Evolutionary conservation across 768 basidiomycete genomes (phyloP).

Genomic region (Mycena chlorophos): DNA sequence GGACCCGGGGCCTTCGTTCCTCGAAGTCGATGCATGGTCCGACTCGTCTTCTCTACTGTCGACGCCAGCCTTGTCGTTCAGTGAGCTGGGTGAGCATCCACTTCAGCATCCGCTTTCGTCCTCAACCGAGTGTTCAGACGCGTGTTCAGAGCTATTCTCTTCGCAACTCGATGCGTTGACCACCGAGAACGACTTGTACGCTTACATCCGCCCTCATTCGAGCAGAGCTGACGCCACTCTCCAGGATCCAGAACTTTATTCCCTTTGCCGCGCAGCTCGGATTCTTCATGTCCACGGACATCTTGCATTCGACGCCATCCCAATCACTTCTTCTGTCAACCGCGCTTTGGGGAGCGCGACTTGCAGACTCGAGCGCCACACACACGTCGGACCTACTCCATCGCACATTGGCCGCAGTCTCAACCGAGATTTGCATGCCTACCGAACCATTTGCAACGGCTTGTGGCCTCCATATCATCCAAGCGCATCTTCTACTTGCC

Average conservation of each 20-base stretch:
- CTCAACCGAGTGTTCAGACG: not conserved
- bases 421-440: not conserved
- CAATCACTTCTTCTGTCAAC: conserved; percentile 6
- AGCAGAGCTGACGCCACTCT: no score
- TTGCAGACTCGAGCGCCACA: not conserved
- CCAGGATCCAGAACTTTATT: conserved; percentile 7
- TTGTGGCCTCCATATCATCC: conserved; percentile 3
- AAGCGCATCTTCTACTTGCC: conserved; percentile 11
- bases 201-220: not conserved
- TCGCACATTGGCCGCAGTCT: conserved; percentile 1
- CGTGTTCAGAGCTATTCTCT: not conserved
- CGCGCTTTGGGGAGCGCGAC: conserved; percentile 10
- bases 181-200: not conserved
- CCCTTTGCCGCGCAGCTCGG: conserved; percentile 1
- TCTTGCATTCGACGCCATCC: not conserved
- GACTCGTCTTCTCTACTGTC: not conserved
- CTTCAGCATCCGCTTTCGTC: not conserved
- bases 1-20: not conserved
- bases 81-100: not conserved
- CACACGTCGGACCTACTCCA: not conserved
- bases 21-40: not conserved
- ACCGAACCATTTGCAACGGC: not conserved
- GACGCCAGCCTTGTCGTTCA: not conserved
- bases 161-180: not conserved
- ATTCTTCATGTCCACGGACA: conserved; percentile 7